Base-by-base conservation (phyloP, 2,329 filamentous ascomycete genomes). In the Neospermospora avenae region DNA sequence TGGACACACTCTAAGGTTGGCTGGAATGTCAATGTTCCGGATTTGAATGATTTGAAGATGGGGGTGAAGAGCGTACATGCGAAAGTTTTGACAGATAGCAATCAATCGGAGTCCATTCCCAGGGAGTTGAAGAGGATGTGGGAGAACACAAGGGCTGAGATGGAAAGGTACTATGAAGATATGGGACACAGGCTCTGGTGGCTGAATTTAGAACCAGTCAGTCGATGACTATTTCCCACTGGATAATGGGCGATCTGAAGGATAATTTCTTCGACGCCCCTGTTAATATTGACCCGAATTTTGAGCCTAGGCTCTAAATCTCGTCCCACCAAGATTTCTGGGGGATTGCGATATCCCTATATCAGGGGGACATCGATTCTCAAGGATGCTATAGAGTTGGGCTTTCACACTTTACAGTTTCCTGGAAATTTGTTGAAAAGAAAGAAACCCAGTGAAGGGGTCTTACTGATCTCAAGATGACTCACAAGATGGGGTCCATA, bases 21-120 rank as follows among this genome's bases (percentile, higher is more conserved):
- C 16, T 78, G 77, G 77, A 77, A 71, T 59, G 71, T 74, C 4
- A 74, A 73, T n/a, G 73, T 73, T 66, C 74, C 74, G 16, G 75
- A 65, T 45, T 56, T 69, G 59, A 63, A 61, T n/a, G 75, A 77
- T 64, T 55, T 73, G 0, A 65, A 71, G 28, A 68, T 63, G 3
- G 73, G 72, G 0, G 72, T 77, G 5, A 68, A 63, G 41, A 74
- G 69, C 37, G 60, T 77, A 61, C 75, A 77, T 66, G 74, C 74
- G 53, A 77, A 77, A 65, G 69, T 74, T 45, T 76, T 74, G 74
- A 45, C 67, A 53, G 57, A 62, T 13, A 63, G 68, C 35, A 63
- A 61, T 35, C 59, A 65, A 20, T 44, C 65, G 45, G 28, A 62
- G 11, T 28, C n/a, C 24, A 8, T 35, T 24, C 25, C 39, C 5